These are phyloP conservation scores for Nyctanthes arbortristis DNA, from an alignment of 257 asterid genomes.

Conservation along the genomic window DNA sequence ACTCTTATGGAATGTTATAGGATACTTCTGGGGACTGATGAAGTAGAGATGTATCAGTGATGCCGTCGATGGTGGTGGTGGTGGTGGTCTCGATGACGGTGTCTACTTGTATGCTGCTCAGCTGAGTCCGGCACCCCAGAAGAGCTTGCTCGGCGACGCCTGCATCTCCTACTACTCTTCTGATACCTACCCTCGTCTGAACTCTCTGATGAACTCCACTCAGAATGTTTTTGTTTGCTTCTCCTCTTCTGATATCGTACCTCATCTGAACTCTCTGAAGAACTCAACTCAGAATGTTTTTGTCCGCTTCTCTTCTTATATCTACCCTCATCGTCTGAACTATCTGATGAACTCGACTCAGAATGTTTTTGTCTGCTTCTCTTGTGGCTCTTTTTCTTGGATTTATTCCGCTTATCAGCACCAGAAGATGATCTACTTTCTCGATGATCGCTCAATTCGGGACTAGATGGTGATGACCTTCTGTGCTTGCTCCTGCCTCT, in stretches of 20 bases:
- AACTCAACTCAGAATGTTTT: too few relatives aligned
- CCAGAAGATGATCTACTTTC: slow-evolving; percentile 42
- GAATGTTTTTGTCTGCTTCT: slow-evolving; percentile 41
- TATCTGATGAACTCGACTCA: slow-evolving; percentile 43
- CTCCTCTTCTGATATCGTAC: too few relatives aligned
- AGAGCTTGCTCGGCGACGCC: slow-evolving; percentile 36
- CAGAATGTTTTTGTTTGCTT: slow-evolving; percentile 37
- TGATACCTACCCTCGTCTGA: slow-evolving; percentile 46
- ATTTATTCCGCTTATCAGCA: slow-evolving; percentile 38
- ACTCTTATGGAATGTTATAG: background rate
- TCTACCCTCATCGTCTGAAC: slow-evolving; percentile 47
- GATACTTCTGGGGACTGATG: background rate
- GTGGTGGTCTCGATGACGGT: background rate
- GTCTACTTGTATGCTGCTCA: slow-evolving; percentile 26
- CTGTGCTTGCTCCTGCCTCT: slow-evolving; percentile 55
- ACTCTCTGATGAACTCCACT: slow-evolving; percentile 45
- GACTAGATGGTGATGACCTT: slow-evolving; percentile 35
- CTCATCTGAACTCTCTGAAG: too few relatives aligned
- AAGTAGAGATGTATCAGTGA: background rate
- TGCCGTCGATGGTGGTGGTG: slow-evolving; percentile 17
- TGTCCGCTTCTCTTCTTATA: slow-evolving; percentile 42
- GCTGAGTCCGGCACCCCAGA: slow-evolving; percentile 40
- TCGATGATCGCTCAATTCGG: slow-evolving; percentile 31
- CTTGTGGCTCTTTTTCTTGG: slow-evolving; percentile 44
- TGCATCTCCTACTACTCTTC: slow-evolving; percentile 40